Conservation (phyloP, 441 rosid species). For the Codiaeum variegatum region DNA sequence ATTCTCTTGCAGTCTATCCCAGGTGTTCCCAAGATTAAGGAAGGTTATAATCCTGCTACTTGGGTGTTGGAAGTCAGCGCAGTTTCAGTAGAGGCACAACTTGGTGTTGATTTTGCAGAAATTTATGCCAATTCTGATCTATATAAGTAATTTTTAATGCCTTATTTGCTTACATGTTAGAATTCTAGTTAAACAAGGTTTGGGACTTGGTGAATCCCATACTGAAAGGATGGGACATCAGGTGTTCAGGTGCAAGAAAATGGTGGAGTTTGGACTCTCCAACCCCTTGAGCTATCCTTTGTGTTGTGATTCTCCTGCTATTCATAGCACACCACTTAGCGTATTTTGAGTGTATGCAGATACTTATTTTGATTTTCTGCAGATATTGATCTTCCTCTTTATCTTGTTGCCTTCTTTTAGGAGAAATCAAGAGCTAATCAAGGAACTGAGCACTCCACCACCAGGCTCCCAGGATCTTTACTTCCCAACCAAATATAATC, state of each 20-base stretch:
- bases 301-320: no score
- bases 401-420: slow-evolving; percentile 25
- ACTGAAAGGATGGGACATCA: no score
- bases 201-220: no score
- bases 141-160: slow-evolving; percentile 23
- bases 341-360: neutral
- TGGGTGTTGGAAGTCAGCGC: slow-evolving; percentile 63
- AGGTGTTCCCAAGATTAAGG: slow-evolving; percentile 47
- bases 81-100: slow-evolving; percentile 39
- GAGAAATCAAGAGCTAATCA: slow-evolving; percentile 48
- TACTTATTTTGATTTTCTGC: neutral
- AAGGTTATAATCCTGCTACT: slow-evolving; percentile 60
- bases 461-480: slow-evolving; percentile 47
- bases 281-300: no score
- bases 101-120: slow-evolving; percentile 52
- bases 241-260: no score
- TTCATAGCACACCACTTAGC: no score
- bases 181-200: no score
- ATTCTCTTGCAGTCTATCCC: slow-evolving; percentile 41
- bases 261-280: no score
- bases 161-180: no score
- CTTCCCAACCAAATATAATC: slow-evolving; percentile 52
- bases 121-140: slow-evolving; percentile 46
- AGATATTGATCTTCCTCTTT: neutral
- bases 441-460: slow-evolving; percentile 45